phyloP scores from a whole-genome alignment of 768 basidiomycete species.

The Suillus plorans region DNA sequence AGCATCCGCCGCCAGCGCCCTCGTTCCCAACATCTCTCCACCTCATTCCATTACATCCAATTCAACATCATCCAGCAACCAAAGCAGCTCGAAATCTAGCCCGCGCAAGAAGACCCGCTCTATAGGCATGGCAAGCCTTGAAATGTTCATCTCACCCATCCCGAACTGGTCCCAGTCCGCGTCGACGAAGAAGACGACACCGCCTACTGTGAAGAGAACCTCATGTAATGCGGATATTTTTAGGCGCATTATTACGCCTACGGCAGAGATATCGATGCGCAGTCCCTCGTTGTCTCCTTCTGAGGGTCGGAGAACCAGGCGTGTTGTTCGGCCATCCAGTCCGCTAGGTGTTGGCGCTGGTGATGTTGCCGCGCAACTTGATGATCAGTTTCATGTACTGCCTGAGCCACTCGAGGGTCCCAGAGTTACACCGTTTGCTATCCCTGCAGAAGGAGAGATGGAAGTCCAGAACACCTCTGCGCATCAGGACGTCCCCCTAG shows the following conservation, averaged over 20 bases:
- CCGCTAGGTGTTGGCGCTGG: background rate
- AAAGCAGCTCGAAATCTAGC: background rate
- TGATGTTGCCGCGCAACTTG: background rate
- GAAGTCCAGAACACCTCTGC: background rate
- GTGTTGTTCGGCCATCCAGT: background rate
- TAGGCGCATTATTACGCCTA: constrained; percentile 1
- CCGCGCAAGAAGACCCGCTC: background rate
- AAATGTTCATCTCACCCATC: constrained; percentile 3
- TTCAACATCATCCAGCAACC: constrained; percentile 4
- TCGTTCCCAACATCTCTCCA: background rate
- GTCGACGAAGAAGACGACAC: background rate
- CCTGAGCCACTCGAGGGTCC: background rate
- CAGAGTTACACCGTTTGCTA: background rate
- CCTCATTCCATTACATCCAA: background rate
- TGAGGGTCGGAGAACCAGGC: background rate
- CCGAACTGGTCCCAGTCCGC: background rate
- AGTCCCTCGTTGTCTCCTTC: background rate
- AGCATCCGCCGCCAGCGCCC: background rate
- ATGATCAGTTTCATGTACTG: background rate
- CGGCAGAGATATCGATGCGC: background rate
- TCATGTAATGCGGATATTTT: background rate
- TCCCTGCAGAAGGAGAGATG: background rate
- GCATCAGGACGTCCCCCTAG: background rate
- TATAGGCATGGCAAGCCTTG: background rate
- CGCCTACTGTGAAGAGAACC: background rate